Base-by-base conservation (phyloP, 805 yeast species). In the Debaryomyces hansenii region DNA sequence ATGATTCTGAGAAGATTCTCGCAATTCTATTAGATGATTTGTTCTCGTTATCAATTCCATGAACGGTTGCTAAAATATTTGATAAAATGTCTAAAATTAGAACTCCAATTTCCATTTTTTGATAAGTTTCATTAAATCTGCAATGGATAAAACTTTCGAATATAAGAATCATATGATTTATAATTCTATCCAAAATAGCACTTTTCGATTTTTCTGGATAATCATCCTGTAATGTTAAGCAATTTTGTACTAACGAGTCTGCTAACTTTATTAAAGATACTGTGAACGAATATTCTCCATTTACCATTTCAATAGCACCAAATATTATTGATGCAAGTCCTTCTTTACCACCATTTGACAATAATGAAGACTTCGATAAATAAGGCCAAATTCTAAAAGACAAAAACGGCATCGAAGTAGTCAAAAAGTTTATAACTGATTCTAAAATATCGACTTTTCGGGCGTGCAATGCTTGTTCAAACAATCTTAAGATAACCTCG, bases 311-410 rank as follows among this genome's bases (percentile, higher is more conserved):
- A 18, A 82, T 77, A 4, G 90, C 75, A 2, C 91, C 90, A 40
- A 89, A 70, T 1, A 88, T 74, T 0, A 77, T 74, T 1, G 79
- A 64, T 0, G 83, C 80, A 40, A 81, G 65, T 0, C 94, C 91
- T 37, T 87, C 88, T 51, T 79, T 80, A 2, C 74, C 75, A 46
- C 78, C 74, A 41, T 75, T 74, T 11, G 85, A 83, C 1, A 90
- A 68, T 24, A 90, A 67, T 15, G 80, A 77, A 0, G 96, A 85
- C 42, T 82, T 80, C 18, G 81, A 77, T 11, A 92, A 63, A 57
- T 85, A 85, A 0, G 90, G 78, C 96, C 97, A 91, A 3, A 90
- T 85, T 46, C 89, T 72, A 48, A 78, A 75, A 0, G 95, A 80
- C 34, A 74, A 78, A 5, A 79, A 65, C 40, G 69, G 69, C 34